Evolutionary conservation across 805 yeast genomes (phyloP).

Genomic region (Suhomyces sp.): DNA sequence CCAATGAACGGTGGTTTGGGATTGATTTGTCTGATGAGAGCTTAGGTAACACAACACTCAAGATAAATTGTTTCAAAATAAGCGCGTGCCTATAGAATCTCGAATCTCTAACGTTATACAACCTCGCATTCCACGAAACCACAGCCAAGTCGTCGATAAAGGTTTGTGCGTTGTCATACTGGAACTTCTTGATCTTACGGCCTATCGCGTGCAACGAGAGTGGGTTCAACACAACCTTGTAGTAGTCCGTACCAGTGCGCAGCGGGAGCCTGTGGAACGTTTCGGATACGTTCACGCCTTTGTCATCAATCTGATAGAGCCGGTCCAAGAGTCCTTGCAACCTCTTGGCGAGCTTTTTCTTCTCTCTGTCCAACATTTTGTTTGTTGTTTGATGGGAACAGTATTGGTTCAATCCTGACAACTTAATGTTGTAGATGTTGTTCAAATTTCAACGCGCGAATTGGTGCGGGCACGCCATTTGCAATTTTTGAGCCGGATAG

Average conservation of each 20-base stretch:
- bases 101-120: conserved; percentile 72
- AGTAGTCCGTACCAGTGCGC: conserved; percentile 73
- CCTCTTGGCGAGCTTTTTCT: conserved; percentile 35
- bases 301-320: conserved; percentile 41
- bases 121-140: conserved; percentile 86
- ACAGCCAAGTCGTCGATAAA: conserved; percentile 79
- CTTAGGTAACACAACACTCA: conserved; percentile 47
- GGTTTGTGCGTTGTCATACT: conserved; percentile 61
- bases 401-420: too few relatives aligned
- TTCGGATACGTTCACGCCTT: conserved; percentile 47
- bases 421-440: conserved; percentile 3
- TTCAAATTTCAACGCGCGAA: conserved; percentile 2
- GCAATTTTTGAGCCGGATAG: too few relatives aligned
- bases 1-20: conserved; percentile 34
- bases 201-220: conserved; percentile 74
- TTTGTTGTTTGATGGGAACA: conserved; percentile 1
- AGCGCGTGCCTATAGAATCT: conserved; percentile 68
- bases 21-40: conserved; percentile 43
- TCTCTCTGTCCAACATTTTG: conserved; percentile 38
- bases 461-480: conserved; percentile 3
- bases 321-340: conserved; percentile 37
- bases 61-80: conserved; percentile 52
- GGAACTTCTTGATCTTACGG: conserved; percentile 51
- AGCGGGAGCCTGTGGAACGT: conserved; percentile 75
- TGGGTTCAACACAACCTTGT: conserved; percentile 75